Evolutionary conservation across 805 yeast genomes (phyloP), one percentile per base, ranked within the genome.

Genomic region (Candida nemodendra): DNA sequence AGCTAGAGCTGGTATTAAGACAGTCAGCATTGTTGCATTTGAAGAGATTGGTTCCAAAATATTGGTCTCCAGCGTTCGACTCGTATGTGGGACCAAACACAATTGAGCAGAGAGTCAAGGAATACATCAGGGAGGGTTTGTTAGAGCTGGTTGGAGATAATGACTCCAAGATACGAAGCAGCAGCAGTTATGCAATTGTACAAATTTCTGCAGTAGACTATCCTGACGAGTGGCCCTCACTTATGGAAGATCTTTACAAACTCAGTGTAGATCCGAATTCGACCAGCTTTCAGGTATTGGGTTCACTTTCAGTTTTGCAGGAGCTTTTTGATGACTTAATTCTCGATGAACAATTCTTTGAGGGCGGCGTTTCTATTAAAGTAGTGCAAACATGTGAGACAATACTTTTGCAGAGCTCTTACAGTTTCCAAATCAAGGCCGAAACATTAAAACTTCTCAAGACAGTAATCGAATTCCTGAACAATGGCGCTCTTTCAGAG

Each of bases 171-270:
- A 65, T 90, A 12, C 69, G 87, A 41, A 73, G 71, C 21, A 73
- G 84, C 34, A 76, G 84, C 2, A 79, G 90, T 2, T 81, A 86
- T 47, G 81, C 85, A 12, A 75, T 89, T 13, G 84, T 84, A 4
- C 95, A 85, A 52, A 85, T 91, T 12, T 88, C 95, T 0, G 83
- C 84, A 3, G 84, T 81, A 1, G 99, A 91, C 54, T 91, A 77
- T 54, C 99, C 99, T 0, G 98, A 93, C 55, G 95, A 88, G 56
- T 91, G 98, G 98, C 95, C 97, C 0, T 72, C 69, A 16, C 65
- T 90, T 32, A 56, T 85, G 39, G 54, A 61, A 23, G 59, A 59
- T 5, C 53, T 87, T 15, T 79, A 78, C 50, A 54, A 53, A 2
- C 13, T 42, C n/a, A 45, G 52, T 4, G 45, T 44, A 6, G 57